phyloP scores from a whole-genome alignment of 2,329 filamentous ascomycete species.

The Alternaria solani region DNA sequence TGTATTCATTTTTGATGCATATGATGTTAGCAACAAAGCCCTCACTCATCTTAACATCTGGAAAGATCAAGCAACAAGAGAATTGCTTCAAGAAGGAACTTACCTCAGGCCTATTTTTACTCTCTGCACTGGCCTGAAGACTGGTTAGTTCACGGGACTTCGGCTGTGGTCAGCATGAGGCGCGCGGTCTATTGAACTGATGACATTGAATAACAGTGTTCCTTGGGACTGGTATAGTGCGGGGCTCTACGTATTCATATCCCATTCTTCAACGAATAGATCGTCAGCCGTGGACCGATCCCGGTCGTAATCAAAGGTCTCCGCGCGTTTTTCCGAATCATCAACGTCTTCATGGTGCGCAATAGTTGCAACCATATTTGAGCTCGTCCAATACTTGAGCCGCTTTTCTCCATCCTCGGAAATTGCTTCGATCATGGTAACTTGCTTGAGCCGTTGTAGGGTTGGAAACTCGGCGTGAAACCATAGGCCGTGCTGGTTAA shows the following conservation, averaged over 20 bases:
- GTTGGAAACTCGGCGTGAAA: neutral
- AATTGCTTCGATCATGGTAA: neutral
- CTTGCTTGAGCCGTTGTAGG: neutral
- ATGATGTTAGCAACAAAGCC: too few species aligned
- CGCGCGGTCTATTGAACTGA: neutral
- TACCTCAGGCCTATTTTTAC: too few species aligned
- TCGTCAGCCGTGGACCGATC: neutral
- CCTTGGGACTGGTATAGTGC: neutral
- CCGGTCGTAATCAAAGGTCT: neutral
- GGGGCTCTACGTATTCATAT: neutral
- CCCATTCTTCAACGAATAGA: neutral
- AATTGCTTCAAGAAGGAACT: too few species aligned
- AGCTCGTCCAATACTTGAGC: neutral
- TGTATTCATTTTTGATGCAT: accelerated
- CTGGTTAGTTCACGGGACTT: too few species aligned
- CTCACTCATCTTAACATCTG: too few species aligned
- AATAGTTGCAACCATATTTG: neutral
- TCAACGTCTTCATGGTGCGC: neutral
- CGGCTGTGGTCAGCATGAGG: too few species aligned
- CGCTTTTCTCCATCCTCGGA: neutral
- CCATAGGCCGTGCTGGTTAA: neutral
- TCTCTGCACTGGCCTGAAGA: too few species aligned
- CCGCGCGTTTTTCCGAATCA: too few species aligned
- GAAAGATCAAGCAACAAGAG: too few species aligned
- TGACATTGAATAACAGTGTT: neutral